Conservation (phyloP, 2,329 filamentous ascomycete species). For the Scytalidium lignicola region DNA sequence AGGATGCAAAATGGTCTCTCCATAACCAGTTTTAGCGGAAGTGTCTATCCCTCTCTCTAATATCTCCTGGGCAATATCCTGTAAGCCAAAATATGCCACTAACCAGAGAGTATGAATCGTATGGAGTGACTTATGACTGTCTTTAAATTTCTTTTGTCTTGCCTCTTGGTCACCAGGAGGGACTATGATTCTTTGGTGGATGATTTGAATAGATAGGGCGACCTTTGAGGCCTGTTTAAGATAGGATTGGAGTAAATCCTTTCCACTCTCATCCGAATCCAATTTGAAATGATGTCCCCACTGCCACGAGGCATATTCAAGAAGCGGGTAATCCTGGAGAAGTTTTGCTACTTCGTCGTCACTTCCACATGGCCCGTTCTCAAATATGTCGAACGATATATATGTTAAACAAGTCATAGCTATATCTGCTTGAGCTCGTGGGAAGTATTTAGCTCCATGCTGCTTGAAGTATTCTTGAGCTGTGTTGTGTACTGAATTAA, state of each 20-base stretch:
- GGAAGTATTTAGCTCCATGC: conserved; percentile 3
- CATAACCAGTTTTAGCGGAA: not conserved
- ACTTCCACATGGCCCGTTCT: conserved; percentile 9
- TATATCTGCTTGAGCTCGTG: conserved; percentile 9
- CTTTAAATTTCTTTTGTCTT: not conserved
- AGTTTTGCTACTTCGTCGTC: conserved; percentile 14
- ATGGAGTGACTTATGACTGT: too few species aligned
- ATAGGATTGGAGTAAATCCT: too few species aligned
- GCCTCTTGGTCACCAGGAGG: not conserved
- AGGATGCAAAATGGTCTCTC: not conserved
- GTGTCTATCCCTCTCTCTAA: not conserved
- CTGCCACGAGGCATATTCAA: not conserved
- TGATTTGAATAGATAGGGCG: not conserved
- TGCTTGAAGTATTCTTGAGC: conserved; percentile 22
- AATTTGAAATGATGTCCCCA: not conserved
- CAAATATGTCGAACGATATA: conserved; percentile 19
- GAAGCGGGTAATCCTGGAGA: conserved; percentile 1
- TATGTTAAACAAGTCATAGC: conserved; percentile 19
- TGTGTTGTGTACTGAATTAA: conserved; percentile 22
- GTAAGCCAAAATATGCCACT: not conserved
- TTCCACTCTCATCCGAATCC: not conserved
- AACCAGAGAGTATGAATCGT: not conserved
- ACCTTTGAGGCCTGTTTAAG: too few species aligned
- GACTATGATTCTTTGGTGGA: not conserved
- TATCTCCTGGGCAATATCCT: not conserved